phyloP scores from a whole-genome alignment of 371 early-diverging fungal genomes.

The Mortierella sp. region DNA sequence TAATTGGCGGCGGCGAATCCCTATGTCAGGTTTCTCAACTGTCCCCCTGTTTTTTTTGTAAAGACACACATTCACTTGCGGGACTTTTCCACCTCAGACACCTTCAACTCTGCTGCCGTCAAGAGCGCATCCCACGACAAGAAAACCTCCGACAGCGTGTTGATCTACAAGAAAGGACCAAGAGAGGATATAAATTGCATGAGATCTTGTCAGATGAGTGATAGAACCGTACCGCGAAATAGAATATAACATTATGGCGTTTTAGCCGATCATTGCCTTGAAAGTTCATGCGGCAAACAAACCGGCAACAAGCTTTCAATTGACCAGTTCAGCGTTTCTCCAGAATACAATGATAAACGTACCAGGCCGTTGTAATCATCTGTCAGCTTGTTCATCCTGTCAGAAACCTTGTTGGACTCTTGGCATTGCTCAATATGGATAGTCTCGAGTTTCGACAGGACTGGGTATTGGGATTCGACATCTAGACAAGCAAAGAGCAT shows the following conservation, averaged over 20 bases:
- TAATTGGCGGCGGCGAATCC: neutral
- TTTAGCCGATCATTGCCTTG: too few relatives aligned
- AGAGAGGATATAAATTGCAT: too few relatives aligned
- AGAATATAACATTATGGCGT: too few relatives aligned
- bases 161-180: constrained; percentile 58
- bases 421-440: constrained; percentile 65
- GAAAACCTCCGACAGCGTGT: constrained; percentile 74
- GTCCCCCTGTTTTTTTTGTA: neutral
- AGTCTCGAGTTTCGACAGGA: constrained; percentile 64
- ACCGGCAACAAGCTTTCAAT: too few relatives aligned
- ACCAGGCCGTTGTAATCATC: constrained; percentile 69
- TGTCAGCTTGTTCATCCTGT: constrained; percentile 61
- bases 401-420: constrained; percentile 60
- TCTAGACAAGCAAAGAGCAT: constrained; percentile 33
- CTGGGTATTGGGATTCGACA: constrained; percentile 62
- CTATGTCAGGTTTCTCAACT: neutral
- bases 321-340: neutral
- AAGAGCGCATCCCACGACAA: constrained; percentile 74
- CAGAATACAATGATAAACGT: neutral
- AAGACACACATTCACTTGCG: neutral
- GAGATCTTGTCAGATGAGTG: neutral
- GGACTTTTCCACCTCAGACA: constrained; percentile 63
- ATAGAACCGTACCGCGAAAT: neutral
- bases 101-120: constrained; percentile 66
- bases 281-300: too few relatives aligned